Percentiles rank a stretch among this genome's conserved stretches.
These are phyloP conservation scores for Calonectria hongkongensis DNA, from an alignment of 2,329 filamentous ascomycete genomes.

Conservation along the genomic window DNA sequence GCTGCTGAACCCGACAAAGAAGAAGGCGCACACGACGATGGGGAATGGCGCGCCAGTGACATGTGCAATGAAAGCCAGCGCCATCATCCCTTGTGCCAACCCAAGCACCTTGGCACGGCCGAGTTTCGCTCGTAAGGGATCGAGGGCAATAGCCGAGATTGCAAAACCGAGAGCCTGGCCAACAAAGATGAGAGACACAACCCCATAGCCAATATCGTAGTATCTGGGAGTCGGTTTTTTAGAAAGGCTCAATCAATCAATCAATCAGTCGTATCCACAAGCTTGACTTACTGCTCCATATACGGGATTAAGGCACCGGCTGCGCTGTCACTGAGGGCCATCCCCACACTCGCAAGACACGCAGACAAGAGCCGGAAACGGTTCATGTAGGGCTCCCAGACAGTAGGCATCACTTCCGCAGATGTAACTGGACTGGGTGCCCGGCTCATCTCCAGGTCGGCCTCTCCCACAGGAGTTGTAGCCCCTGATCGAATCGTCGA, in stretches of 20 bases:
- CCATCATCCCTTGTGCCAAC: slow-evolving; percentile 73
- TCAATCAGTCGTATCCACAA: neutral
- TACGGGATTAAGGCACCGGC: slow-evolving; percentile 88
- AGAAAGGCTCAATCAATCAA: neutral
- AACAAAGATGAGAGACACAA: slow-evolving; percentile 89
- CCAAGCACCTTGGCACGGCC: slow-evolving; percentile 80
- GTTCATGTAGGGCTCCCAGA: slow-evolving; percentile 79
- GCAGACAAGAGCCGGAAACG: slow-evolving; percentile 79
- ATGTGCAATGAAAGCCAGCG: slow-evolving; percentile 78
- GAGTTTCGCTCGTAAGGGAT: slow-evolving; percentile 76
- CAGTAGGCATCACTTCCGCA: slow-evolving; percentile 71
- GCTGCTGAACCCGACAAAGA: slow-evolving; percentile 78
- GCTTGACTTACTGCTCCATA: slow-evolving; percentile 75
- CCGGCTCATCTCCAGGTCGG: slow-evolving; percentile 72
- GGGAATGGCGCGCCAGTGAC: slow-evolving; percentile 82
- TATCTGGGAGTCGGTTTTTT: slow-evolving; percentile 62
- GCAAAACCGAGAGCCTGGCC: slow-evolving; percentile 87
- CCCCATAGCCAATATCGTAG: slow-evolving; percentile 84
- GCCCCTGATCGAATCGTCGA: slow-evolving; percentile 36
- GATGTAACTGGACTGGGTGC: slow-evolving; percentile 66
- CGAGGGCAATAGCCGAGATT: slow-evolving; percentile 80
- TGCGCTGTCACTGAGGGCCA: slow-evolving; percentile 84
- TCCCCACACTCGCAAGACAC: slow-evolving; percentile 80
- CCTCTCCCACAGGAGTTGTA: slow-evolving; percentile 33
- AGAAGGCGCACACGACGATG: slow-evolving; percentile 80